These are phyloP conservation scores for Coemansia erecta DNA, from an alignment of 192 early-diverging fungal species.

Conservation along the genomic window DNA sequence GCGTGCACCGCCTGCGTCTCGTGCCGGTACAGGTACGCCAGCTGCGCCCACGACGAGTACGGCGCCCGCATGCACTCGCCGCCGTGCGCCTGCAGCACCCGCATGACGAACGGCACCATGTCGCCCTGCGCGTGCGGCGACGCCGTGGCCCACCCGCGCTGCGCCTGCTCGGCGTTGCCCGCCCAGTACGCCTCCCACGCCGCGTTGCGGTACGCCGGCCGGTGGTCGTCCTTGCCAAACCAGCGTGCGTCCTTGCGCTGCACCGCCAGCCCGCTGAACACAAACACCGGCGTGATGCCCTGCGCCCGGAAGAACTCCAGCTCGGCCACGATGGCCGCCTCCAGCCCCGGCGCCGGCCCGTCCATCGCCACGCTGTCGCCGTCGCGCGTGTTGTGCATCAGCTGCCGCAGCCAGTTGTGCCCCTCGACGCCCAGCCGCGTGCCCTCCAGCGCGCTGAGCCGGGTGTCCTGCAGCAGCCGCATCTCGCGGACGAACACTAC, in stretches of 20 bases:
- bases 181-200: constrained; percentile 72
- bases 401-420: constrained; percentile 72
- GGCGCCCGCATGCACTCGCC: constrained; percentile 78
- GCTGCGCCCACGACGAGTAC: constrained; percentile 76
- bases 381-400: constrained; percentile 59
- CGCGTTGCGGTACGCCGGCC: constrained; percentile 57
- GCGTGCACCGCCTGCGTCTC: constrained; percentile 69
- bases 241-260: constrained; percentile 67
- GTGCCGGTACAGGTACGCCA: constrained; percentile 70
- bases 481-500: constrained; percentile 55
- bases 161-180: constrained; percentile 58
- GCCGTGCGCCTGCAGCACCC: constrained; percentile 63
- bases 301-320: constrained; percentile 55
- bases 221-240: constrained; percentile 62
- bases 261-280: constrained; percentile 71
- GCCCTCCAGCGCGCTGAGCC: constrained; percentile 59
- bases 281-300: constrained; percentile 73
- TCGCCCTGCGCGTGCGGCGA: constrained; percentile 61
- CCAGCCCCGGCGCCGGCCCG: constrained; percentile 61
- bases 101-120: constrained; percentile 63
- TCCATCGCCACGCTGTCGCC: constrained; percentile 63
- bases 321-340: constrained; percentile 63
- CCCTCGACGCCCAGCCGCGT: constrained; percentile 78
- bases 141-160: constrained; percentile 56
- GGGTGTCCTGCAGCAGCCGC: constrained; percentile 56